Evolutionary conservation across 164 flowering plant species (phyloP).

Genomic region (Magnolia officinalis): DNA sequence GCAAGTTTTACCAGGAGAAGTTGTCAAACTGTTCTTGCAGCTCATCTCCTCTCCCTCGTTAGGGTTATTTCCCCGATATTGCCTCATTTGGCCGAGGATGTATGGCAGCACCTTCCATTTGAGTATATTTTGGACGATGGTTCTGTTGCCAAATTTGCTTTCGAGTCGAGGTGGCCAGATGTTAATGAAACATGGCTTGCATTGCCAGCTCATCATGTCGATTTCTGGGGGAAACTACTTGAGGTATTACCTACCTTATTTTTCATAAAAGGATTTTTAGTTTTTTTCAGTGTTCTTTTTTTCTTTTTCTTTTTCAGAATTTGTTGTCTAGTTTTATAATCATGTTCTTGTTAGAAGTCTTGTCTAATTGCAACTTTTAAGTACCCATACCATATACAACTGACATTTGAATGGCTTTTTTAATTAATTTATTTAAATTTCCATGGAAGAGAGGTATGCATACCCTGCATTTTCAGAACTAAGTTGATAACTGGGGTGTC

Average conservation of each 20-base stretch:
- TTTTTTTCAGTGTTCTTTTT: neutral
- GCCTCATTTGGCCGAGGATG: conserved; percentile 97
- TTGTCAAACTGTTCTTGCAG: conserved; percentile 92
- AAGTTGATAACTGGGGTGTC: too few species aligned
- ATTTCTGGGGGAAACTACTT: conserved; percentile 73
- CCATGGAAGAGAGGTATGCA: too few species aligned
- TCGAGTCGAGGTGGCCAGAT: conserved; percentile 86
- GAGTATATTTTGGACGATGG: conserved; percentile 51
- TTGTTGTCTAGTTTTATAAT: neutral
- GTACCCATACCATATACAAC: too few species aligned
- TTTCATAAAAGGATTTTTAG: neutral
- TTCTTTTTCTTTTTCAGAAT: neutral
- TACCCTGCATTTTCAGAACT: too few species aligned
- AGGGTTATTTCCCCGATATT: conserved; percentile 83
- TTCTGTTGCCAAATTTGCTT: conserved; percentile 64
- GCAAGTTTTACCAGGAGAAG: conserved; percentile 78
- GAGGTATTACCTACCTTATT: conserved; percentile 53
- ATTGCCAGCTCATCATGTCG: conserved; percentile 56
- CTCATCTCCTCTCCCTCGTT: conserved; percentile 72
- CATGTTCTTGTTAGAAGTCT: neutral
- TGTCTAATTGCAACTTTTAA: too few species aligned
- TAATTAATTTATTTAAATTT: too few species aligned
- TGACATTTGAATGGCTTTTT: too few species aligned
- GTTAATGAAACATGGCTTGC: conserved; percentile 57
- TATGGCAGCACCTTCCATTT: conserved; percentile 92